phyloP scores from a whole-genome alignment of 2,329 filamentous ascomycete genomes.

The Leptodontidium sp. region DNA sequence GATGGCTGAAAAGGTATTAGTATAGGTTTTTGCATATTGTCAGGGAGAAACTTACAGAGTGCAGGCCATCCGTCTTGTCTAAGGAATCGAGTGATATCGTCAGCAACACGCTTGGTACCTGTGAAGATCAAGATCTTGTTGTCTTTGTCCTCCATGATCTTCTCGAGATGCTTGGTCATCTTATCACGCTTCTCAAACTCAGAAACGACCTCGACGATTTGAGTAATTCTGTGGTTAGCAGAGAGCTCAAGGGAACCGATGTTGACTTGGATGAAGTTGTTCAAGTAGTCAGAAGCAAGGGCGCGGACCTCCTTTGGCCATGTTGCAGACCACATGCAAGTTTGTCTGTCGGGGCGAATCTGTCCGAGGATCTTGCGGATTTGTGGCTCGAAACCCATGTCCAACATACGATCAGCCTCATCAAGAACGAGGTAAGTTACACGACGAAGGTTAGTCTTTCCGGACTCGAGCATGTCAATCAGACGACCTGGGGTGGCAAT shows the following conservation, averaged over 20 bases:
- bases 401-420: conserved; percentile 98
- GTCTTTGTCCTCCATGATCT: conserved; percentile 94
- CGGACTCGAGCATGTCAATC: conserved; percentile 98
- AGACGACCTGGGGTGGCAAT: conserved; percentile 97
- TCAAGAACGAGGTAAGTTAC: conserved; percentile 98
- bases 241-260: conserved; percentile 95
- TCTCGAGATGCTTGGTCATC: conserved; percentile 97
- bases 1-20: conserved; percentile 72
- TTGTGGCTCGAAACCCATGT: conserved; percentile 99
- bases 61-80: conserved; percentile 98
- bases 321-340: conserved; percentile 99
- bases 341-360: conserved; percentile 97
- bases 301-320: conserved; percentile 99
- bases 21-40: conserved; percentile 52
- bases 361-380: conserved; percentile 98
- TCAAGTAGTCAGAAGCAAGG: conserved; percentile 88
- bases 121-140: conserved; percentile 98
- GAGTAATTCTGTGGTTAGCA: conserved; percentile 97
- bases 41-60: conserved; percentile 75
- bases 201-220: conserved; percentile 94
- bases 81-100: conserved; percentile 96
- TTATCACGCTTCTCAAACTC: conserved; percentile 98
- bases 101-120: conserved; percentile 91
- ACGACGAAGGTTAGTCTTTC: conserved; percentile 96
- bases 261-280: conserved; percentile 98